Percentiles rank a stretch among this genome's conserved stretches.
phyloP scores from a whole-genome alignment of 2,329 filamentous ascomycete genomes.

The Verruconis gallopava region DNA sequence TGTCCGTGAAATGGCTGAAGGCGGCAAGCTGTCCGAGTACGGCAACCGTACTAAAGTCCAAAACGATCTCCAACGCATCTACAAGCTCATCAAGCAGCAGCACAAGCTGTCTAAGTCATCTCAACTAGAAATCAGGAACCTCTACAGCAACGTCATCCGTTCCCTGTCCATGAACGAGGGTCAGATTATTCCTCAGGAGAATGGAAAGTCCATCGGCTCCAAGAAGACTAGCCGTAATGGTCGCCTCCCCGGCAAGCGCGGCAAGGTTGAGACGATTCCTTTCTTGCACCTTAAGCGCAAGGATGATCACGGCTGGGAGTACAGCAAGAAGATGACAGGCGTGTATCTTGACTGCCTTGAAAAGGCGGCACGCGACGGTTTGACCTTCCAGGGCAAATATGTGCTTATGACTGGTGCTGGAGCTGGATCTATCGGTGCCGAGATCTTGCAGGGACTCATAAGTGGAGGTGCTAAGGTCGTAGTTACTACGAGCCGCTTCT shows the following conservation, averaged over 20 bases:
- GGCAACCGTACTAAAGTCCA: slow-evolving; percentile 97
- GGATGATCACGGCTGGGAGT: slow-evolving; percentile 90
- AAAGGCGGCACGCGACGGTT: slow-evolving; percentile 71
- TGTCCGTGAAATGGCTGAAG: slow-evolving; percentile 95
- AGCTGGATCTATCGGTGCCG: slow-evolving; percentile 92
- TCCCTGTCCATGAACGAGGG: slow-evolving; percentile 96
- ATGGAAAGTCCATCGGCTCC: slow-evolving; percentile 49
- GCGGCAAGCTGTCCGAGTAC: slow-evolving; percentile 96
- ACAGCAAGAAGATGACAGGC: slow-evolving; percentile 96
- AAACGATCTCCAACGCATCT: slow-evolving; percentile 85
- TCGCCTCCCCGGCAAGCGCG: slow-evolving; percentile 49
- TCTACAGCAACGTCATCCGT: slow-evolving; percentile 89
- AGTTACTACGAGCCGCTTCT: slow-evolving; percentile 94
- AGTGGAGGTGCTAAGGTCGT: slow-evolving; percentile 94
- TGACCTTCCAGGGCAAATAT: slow-evolving; percentile 90
- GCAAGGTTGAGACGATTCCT: slow-evolving; percentile 92
- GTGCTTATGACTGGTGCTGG: slow-evolving; percentile 97
- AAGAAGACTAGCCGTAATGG: slow-evolving; percentile 44
- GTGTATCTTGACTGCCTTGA: slow-evolving; percentile 87
- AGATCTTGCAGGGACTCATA: slow-evolving; percentile 89
- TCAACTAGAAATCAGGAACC: slow-evolving; percentile 86
- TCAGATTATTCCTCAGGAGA: slow-evolving; percentile 86
- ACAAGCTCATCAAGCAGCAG: slow-evolving; percentile 97
- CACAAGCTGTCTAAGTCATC: slow-evolving; percentile 95
- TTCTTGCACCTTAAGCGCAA: slow-evolving; percentile 96